A percentile compares a stretch with the other conserved stretches of the same genome.
Evolutionary conservation across 2,329 filamentous ascomycete species (phyloP).

Genomic region (Neofusicoccum sp.): DNA sequence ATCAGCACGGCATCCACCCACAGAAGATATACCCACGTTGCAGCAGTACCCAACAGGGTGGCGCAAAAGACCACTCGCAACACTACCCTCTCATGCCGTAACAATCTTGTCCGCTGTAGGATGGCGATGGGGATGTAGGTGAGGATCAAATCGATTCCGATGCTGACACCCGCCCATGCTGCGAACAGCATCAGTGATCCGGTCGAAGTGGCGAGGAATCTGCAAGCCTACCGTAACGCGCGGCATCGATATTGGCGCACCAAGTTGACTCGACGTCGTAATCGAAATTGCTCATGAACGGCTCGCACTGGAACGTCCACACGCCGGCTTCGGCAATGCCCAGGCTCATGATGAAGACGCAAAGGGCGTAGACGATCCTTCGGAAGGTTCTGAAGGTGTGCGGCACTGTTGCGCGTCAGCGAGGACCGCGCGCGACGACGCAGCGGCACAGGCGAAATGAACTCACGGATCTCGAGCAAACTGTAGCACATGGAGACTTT

Average conservation of each 20-base stretch:
- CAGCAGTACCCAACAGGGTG: slow-evolving; percentile 5
- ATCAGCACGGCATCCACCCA: not conserved
- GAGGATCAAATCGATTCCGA: slow-evolving; percentile 13
- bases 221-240: slow-evolving; percentile 14
- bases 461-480: slow-evolving; percentile 19
- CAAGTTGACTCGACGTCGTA: slow-evolving; percentile 1
- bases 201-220: not conserved
- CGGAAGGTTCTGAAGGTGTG: slow-evolving; percentile 11
- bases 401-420: not conserved
- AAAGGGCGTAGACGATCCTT: not conserved
- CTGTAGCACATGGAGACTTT: slow-evolving; percentile 22
- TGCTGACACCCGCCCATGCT: slow-evolving; percentile 20
- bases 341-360: slow-evolving; percentile 7
- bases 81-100: slow-evolving; percentile 12
- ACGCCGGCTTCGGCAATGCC: slow-evolving; percentile 14
- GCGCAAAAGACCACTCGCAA: slow-evolving; percentile 12
- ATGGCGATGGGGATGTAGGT: slow-evolving; percentile 20
- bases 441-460: not conserved
- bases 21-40: not conserved
- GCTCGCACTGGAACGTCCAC: slow-evolving; percentile 19
- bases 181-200: not conserved
- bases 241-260: slow-evolving; percentile 13
- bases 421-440: not conserved
- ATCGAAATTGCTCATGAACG: slow-evolving; percentile 20
- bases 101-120: slow-evolving; percentile 10